Percentiles rank a stretch among this genome's conserved stretches.
Conservation (phyloP, 495 filamentous ascomycete species). For the Tricharina praecox region DNA sequence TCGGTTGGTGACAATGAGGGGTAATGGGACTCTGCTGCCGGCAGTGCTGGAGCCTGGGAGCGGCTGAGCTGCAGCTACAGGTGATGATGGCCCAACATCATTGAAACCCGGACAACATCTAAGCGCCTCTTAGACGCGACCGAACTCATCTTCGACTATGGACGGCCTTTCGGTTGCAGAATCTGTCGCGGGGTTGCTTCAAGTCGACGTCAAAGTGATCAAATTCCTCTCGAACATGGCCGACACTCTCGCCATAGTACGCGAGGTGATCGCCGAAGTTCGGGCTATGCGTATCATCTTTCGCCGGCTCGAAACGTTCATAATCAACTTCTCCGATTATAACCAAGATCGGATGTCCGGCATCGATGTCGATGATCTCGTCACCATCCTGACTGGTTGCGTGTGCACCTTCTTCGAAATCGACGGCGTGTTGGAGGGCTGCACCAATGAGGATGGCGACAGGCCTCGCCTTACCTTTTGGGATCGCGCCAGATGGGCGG, state of each 20-base stretch:
- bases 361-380: not conserved
- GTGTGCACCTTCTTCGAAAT: no score
- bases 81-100: no score
- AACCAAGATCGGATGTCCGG: not conserved
- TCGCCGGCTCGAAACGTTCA: not conserved
- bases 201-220: not conserved
- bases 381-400: not conserved
- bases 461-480: not conserved
- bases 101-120: no score
- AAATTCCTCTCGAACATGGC: not conserved
- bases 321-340: not conserved
- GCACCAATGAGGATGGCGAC: no score
- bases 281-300: not conserved
- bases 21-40: no score
- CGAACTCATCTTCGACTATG: no score
- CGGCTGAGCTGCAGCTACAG: no score
- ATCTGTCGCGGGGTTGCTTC: not conserved
- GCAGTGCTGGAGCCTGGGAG: no score
- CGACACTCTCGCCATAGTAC: not conserved
- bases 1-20: no score
- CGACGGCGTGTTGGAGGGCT: not conserved
- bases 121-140: no score
- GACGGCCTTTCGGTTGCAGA: not conserved
- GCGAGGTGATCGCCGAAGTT: not conserved
- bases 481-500: not conserved